phyloP scores from a whole-genome alignment of 2,329 filamentous ascomycete genomes.

The Colletotrichum abscissum region DNA sequence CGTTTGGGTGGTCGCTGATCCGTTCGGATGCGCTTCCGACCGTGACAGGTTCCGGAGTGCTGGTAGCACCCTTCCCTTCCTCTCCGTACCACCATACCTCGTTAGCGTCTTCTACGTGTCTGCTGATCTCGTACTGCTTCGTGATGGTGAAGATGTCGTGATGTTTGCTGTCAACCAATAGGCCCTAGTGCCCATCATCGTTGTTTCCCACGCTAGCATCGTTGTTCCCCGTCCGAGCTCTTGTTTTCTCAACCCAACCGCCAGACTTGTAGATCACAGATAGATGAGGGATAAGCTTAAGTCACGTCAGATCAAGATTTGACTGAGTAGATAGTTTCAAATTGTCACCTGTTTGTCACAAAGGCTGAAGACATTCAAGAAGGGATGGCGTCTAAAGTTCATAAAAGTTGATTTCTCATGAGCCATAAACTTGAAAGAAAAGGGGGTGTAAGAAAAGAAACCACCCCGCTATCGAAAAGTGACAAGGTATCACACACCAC shows the following conservation, averaged over 20 bases:
- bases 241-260: not conserved
- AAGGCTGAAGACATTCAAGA: not conserved
- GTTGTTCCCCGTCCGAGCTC: not conserved
- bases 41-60: not conserved
- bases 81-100: not conserved
- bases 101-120: too few relatives aligned
- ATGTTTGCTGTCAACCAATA: not conserved
- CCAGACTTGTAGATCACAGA: not conserved
- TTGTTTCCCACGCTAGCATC: not conserved
- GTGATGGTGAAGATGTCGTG: not conserved
- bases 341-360: too few relatives aligned
- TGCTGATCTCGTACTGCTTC: not conserved
- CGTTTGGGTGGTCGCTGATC: not conserved
- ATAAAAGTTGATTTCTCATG: slow-evolving; percentile 22
- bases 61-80: not conserved
- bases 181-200: not conserved
- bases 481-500: slow-evolving; percentile 10
- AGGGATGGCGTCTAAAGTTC: not conserved
- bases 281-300: not conserved
- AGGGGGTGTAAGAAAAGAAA: not conserved
- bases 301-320: not conserved
- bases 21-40: not conserved
- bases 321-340: too few relatives aligned
- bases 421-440: slow-evolving; percentile 7
- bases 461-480: slow-evolving; percentile 9